A percentile compares a stretch with the other conserved stretches of the same genome.
These are phyloP conservation scores for Monilinia vaccinii-corymbosi DNA, from an alignment of 2,329 filamentous ascomycete genomes.

Conservation along the genomic window DNA sequence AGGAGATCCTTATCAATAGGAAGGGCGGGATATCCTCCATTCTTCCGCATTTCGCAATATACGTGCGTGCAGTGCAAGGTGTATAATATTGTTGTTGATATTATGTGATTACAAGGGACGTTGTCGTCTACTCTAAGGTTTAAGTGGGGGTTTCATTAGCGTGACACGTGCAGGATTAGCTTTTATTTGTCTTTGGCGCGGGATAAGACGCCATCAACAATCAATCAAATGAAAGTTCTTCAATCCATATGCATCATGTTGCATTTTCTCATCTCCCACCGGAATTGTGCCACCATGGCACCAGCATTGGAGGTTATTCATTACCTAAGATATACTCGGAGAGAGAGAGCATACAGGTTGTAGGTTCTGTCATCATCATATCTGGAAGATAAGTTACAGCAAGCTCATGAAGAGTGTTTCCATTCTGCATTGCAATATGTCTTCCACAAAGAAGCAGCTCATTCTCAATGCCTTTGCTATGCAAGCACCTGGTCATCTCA, in stretches of 20 bases:
- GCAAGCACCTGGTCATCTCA: conserved; percentile 42
- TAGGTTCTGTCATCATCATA: not conserved
- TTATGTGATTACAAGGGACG: conserved; percentile 6
- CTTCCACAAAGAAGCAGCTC: conserved; percentile 33
- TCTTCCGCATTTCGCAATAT: not conserved
- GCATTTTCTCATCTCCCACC: not conserved
- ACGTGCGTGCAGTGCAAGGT: not conserved
- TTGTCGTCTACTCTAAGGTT: conserved; percentile 8
- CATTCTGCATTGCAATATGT: conserved; percentile 12
- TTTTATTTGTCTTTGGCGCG: conserved; percentile 1
- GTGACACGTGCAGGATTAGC: not conserved
- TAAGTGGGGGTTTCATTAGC: not conserved
- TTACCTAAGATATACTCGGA: not conserved
- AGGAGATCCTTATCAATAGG: not conserved
- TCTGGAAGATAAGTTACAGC: not conserved
- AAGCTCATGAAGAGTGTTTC: not conserved
- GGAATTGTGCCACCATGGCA: not conserved
- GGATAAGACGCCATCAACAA: conserved; percentile 16
- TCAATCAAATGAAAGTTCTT: conserved; percentile 13
- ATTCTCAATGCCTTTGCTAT: conserved; percentile 44
- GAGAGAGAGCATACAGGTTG: not conserved
- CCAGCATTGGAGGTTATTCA: not conserved
- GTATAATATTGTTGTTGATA: too few relatives aligned
- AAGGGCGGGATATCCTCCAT: not conserved
- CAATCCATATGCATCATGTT: not conserved